Percentiles rank a stretch among this genome's conserved stretches.
Conservation (phyloP, 1,284 basidiomycete genomes). For the Sanghuangporus baumii region DNA sequence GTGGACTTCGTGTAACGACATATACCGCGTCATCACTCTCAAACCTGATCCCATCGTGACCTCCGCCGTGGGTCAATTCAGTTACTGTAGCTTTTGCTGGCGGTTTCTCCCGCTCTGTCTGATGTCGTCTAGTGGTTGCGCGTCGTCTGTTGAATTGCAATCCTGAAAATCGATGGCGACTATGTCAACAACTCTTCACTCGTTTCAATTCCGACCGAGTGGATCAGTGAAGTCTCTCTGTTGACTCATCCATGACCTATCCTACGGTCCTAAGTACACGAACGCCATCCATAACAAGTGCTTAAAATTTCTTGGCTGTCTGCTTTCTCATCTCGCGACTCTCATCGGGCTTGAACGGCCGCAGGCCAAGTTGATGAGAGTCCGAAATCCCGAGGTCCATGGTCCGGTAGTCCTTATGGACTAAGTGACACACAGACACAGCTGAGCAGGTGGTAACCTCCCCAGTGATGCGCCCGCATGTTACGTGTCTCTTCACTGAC, state of each 20-base stretch:
- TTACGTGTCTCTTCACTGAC: background rate
- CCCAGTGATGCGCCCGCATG: background rate
- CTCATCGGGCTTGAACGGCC: background rate
- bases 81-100: background rate
- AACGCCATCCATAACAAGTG: background rate
- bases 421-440: background rate
- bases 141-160: background rate
- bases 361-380: background rate
- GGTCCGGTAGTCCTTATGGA: background rate
- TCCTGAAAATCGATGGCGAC: background rate
- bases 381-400: background rate
- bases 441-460: background rate
- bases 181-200: background rate
- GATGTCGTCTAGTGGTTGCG: background rate
- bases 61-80: background rate
- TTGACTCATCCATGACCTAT: background rate
- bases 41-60: slow-evolving; percentile 2
- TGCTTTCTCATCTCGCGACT: background rate
- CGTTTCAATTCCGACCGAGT: background rate
- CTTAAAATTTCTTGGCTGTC: background rate
- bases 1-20: background rate
- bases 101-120: background rate
- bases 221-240: background rate
- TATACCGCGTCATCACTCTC: slow-evolving; percentile 4
- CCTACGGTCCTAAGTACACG: background rate